A percentile compares a stretch with the other conserved stretches of the same genome.
These are phyloP conservation scores for Pyracantha coccinea DNA, from an alignment of 331 rosid species.

Conservation along the genomic window DNA sequence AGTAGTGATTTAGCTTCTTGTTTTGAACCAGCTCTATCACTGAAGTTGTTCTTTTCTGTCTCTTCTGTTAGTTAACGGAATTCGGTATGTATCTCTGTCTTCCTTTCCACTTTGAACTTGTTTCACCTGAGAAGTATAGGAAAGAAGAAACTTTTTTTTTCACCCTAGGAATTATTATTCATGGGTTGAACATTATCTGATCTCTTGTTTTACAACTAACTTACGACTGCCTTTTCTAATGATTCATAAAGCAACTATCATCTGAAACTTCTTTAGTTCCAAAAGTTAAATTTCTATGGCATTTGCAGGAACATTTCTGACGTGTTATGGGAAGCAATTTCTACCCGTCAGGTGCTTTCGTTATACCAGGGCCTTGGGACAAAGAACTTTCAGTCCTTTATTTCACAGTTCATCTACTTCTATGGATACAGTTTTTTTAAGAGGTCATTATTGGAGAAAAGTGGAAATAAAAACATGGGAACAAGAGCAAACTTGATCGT, in stretches of 20 bases:
- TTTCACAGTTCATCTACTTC: slow-evolving; percentile 78
- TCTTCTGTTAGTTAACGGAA: neutral
- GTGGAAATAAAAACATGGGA: slow-evolving; percentile 67
- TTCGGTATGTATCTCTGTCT: neutral
- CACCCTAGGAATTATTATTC: no score
- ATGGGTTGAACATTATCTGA: no score
- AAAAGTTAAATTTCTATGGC: neutral
- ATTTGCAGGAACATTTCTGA: slow-evolving; percentile 77
- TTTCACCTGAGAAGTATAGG: neutral
- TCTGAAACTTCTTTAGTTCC: neutral
- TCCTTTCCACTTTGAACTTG: neutral
- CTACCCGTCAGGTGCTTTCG: slow-evolving; percentile 67
- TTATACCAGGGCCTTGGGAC: slow-evolving; percentile 93
- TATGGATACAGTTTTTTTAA: slow-evolving; percentile 89
- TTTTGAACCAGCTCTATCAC: neutral
- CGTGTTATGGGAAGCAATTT: slow-evolving; percentile 89
- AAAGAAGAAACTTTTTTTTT: neutral
- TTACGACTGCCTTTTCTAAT: no score
- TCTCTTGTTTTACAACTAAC: no score
- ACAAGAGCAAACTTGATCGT: slow-evolving; percentile 72
- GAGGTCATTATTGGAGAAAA: slow-evolving; percentile 57
- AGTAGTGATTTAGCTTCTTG: neutral
- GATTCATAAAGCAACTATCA: neutral
- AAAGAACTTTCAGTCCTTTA: slow-evolving; percentile 74
- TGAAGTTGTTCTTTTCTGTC: neutral